These are phyloP conservation scores for Candida maesae DNA, from an alignment of 805 yeast genomes.

Conservation along the genomic window DNA sequence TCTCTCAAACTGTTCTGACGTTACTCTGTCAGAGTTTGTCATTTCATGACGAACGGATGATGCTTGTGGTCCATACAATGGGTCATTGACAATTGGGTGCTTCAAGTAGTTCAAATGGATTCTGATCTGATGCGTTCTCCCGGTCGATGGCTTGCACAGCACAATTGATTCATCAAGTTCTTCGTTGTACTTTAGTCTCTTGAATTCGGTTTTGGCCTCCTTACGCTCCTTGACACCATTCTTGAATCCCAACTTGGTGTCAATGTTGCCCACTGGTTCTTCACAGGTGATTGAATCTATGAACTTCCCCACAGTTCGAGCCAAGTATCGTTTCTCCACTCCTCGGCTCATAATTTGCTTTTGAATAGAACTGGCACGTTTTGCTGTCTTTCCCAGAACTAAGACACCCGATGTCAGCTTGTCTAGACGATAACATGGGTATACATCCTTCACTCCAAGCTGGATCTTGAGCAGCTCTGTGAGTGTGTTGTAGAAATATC, in stretches of 20 bases:
- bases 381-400: constrained; percentile 31
- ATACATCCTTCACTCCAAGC: constrained; percentile 31
- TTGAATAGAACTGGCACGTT: constrained; percentile 49
- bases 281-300: constrained; percentile 63
- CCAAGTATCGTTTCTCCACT: constrained; percentile 78
- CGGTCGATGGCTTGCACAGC: constrained; percentile 81
- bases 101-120: constrained; percentile 88
- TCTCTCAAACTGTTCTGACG: constrained; percentile 13
- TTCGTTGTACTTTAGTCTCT: constrained; percentile 17
- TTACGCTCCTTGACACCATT: constrained; percentile 40
- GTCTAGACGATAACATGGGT: constrained; percentile 81
- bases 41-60: constrained; percentile 12
- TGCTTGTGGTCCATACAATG: constrained; percentile 43
- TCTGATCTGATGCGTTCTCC: constrained; percentile 93
- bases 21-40: constrained; percentile 8
- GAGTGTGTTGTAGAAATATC: constrained; percentile 71
- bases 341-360: constrained; percentile 57
- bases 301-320: constrained; percentile 83
- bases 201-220: constrained; percentile 71
- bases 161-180: constrained; percentile 46
- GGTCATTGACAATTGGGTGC: constrained; percentile 88
- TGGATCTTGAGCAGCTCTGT: constrained; percentile 75
- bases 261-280: constrained; percentile 64
- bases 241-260: constrained; percentile 66
- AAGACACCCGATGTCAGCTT: constrained; percentile 94